Evolutionary conservation across 768 basidiomycete genomes (phyloP).

Genomic region (Calocybe cyanea): DNA sequence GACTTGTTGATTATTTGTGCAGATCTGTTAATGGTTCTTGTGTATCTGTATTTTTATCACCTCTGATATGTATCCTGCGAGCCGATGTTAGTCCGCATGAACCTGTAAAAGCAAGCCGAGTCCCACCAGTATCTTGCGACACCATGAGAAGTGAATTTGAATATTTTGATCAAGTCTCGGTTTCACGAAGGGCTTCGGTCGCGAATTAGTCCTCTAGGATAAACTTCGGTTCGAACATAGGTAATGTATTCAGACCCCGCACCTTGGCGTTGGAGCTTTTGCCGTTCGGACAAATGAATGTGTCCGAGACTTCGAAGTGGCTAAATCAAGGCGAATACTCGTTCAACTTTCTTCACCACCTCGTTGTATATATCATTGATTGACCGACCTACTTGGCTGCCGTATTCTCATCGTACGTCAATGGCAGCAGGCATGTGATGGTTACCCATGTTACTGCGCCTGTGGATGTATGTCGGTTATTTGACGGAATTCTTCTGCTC

Average conservation of each 20-base stretch:
- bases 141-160: background rate
- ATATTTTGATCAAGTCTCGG: background rate
- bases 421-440: slow-evolving; percentile 17
- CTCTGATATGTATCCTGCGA: background rate
- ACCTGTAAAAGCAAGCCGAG: background rate
- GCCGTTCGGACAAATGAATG: slow-evolving; percentile 11
- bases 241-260: slow-evolving; percentile 3
- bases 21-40: background rate
- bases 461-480: slow-evolving; percentile 28
- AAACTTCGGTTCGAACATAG: slow-evolving; percentile 15
- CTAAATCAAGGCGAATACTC: slow-evolving; percentile 17
- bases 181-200: background rate
- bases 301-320: slow-evolving; percentile 2
- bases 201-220: slow-evolving; percentile 5
- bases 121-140: too few species aligned
- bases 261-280: background rate
- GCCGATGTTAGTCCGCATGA: slow-evolving; percentile 7
- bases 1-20: background rate
- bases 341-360: slow-evolving; percentile 3
- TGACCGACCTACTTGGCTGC: background rate
- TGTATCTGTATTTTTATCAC: background rate
- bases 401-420: background rate
- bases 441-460: background rate
- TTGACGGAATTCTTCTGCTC: slow-evolving; percentile 18
- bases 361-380: background rate